Conservation (phyloP, 176 grass and related monocot species). For the Elaeis guineensis region DNA sequence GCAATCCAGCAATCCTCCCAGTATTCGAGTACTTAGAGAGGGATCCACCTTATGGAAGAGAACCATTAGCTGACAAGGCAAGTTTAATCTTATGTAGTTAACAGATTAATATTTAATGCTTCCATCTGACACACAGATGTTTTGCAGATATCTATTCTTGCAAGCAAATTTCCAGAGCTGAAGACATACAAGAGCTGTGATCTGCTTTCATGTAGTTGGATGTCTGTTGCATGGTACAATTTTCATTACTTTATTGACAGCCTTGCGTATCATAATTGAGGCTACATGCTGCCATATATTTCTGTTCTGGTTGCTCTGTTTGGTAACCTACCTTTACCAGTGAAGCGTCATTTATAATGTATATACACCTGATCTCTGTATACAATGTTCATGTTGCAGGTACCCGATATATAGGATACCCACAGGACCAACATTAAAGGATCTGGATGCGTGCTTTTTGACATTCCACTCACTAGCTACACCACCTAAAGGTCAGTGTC, state of each 20-base stretch:
- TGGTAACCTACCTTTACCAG: too few species aligned
- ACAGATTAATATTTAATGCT: background rate
- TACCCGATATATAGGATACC: conserved; percentile 99
- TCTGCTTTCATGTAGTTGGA: conserved; percentile 77
- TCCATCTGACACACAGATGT: background rate
- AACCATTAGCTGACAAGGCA: conserved; percentile 91
- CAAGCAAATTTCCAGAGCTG: conserved; percentile 61
- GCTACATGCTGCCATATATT: background rate
- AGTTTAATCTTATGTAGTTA: background rate
- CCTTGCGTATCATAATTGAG: background rate
- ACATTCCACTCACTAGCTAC: conserved; percentile 82
- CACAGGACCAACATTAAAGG: conserved; percentile 89
- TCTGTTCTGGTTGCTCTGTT: background rate
- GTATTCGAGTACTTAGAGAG: conserved; percentile 75
- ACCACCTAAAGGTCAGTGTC: conserved; percentile 53
- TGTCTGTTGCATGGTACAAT: conserved; percentile 97
- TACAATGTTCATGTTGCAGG: conserved; percentile 43
- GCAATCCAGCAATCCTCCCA: conserved; percentile 29
- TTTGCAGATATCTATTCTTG: conserved; percentile 73
- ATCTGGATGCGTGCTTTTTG: conserved; percentile 96
- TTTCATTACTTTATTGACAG: background rate
- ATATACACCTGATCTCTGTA: too few species aligned
- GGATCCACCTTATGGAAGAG: conserved; percentile 77
- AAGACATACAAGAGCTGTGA: conserved; percentile 91
- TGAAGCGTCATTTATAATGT: too few species aligned